Conservation (phyloP, 176 grass and related monocot genomes). For the Eremochloa ophiuroides region DNA sequence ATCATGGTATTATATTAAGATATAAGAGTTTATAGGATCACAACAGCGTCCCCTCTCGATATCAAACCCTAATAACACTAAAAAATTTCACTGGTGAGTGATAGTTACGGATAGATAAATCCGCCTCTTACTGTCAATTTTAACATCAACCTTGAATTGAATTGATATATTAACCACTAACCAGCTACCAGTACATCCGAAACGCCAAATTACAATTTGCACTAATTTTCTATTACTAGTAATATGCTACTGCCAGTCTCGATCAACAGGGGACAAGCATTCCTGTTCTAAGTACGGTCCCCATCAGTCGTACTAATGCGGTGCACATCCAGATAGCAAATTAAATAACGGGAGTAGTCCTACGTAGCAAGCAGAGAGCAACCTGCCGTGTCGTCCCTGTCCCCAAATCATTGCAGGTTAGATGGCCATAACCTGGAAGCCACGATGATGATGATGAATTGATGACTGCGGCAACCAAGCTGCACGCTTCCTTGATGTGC, state of each 20-base stretch:
- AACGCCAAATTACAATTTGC: background rate
- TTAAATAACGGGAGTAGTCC: background rate
- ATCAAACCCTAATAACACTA: no score
- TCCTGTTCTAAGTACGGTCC: constrained; percentile 4
- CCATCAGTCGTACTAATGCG: background rate
- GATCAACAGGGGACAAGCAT: background rate
- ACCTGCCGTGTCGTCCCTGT: constrained; percentile 28
- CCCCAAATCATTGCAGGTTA: constrained; percentile 39
- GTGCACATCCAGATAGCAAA: background rate
- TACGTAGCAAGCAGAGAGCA: background rate
- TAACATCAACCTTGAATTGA: background rate
- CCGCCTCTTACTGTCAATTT: background rate
- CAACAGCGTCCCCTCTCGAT: no score
- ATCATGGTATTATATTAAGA: no score
- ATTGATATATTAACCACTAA: background rate
- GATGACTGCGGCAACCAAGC: constrained; percentile 6
- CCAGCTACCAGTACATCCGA: background rate
- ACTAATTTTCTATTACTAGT: background rate
- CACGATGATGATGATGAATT: constrained; percentile 18
- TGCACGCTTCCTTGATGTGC: constrained; percentile 28
- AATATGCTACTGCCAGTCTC: no score
- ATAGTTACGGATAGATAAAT: background rate
- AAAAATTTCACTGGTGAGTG: no score
- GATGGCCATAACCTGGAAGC: background rate
- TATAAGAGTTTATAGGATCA: no score